phyloP scores from a whole-genome alignment of 148 eudicot genomes.

The Heliosperma pusillum region DNA sequence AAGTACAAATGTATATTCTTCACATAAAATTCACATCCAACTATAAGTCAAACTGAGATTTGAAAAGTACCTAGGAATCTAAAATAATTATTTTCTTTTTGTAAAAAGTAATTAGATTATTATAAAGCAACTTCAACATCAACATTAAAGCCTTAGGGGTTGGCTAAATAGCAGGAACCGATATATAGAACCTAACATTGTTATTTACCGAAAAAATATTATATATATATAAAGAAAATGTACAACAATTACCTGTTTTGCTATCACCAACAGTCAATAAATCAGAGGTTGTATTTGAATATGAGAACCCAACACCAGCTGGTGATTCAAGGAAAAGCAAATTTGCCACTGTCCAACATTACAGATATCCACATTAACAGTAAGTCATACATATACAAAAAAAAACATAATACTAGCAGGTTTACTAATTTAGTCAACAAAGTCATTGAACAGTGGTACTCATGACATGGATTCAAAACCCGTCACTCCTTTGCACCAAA shows the following conservation, averaged over 20 bases:
- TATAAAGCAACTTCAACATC: background rate
- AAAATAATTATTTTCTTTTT: background rate
- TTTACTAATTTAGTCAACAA: background rate
- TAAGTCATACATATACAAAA: background rate
- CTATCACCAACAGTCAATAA: constrained; percentile 63
- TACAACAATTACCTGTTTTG: constrained; percentile 51
- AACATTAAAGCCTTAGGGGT: too few species aligned
- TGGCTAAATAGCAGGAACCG: too few species aligned
- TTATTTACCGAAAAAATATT: background rate
- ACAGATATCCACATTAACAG: background rate
- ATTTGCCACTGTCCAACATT: constrained; percentile 77
- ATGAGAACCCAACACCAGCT: constrained; percentile 90
- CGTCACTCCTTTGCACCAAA: too few species aligned
- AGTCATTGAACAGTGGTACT: too few species aligned
- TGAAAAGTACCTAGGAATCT: constrained; percentile 5
- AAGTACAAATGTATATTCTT: constrained; percentile 15
- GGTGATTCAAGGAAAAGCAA: constrained; percentile 95
- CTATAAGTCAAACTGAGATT: background rate
- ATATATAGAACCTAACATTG: too few species aligned
- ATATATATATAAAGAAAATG: background rate
- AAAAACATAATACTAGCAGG: background rate
- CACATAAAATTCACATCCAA: background rate
- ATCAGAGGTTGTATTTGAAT: constrained; percentile 77
- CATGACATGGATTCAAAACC: too few species aligned
- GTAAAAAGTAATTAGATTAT: constrained; percentile 8